Base-by-base conservation (phyloP, 208 protist genomes). In the Acanthamoeba lenticulata region DNA sequence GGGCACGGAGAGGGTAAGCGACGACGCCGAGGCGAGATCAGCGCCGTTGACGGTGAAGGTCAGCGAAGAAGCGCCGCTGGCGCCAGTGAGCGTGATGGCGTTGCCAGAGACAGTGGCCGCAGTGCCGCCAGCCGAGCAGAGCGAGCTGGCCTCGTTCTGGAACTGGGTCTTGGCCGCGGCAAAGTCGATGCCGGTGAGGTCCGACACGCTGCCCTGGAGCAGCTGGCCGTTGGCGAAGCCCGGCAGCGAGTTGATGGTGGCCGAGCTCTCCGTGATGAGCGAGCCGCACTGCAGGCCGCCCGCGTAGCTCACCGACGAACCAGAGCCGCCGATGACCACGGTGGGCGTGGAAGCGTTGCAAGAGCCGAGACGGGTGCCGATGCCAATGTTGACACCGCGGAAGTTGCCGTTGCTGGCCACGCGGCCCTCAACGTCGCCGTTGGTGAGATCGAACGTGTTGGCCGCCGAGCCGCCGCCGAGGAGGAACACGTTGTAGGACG, bases 281-380 rank as follows among this genome's bases (percentile, higher is more conserved):
- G 62, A 72, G 11, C 62, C 62, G 62, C 62, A 72, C 62, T 72
- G 62, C 62, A 72, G n/a, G n/a, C 62, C 62, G 17, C 62, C 62
- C n/a, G 62, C 9, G 62, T 29, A 38, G n/a, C 29, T 7, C 62
- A 72, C n/a, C 29, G 62, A 72, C 29, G 62, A 72, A 34, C 27
- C n/a, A 24, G 17, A 72, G 13, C 62, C 62, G 17, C 62, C 62
- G n/a, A 72, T 34, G 62, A 72, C 62, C 13, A 72, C 29, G 17
- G 62, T 72, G 11, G 62, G 9, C 6, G n/a, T 72, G 62, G 62
- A 38, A 15, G 62, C 17, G 11, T 15, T 15, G 62, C 62, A 72
- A 24, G 7, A 29, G 62, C 62, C 62, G 27, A 72, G 62, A 34
- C 62, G 62, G 29, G 62, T 72, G 11, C 62, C 62, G 62, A 72